Evolutionary conservation across 2,329 filamentous ascomycete species (phyloP), one percentile per base, ranked within the genome.

Genomic region (Boeremia lycopersici): DNA sequence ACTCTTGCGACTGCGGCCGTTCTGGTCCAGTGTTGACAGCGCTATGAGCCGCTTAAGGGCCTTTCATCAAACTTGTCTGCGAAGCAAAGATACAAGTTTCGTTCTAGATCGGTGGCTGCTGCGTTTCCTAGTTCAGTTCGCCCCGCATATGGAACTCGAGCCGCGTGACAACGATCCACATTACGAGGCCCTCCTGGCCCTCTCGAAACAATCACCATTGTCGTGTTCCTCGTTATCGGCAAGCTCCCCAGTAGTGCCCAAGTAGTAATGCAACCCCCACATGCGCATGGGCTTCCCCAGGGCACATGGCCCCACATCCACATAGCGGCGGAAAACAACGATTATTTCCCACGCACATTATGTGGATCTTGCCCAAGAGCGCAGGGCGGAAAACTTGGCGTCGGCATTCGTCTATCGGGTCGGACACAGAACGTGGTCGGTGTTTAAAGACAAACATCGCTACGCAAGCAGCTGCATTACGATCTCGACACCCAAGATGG

Each of bases 71-170:
- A 67, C 62, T 23, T 67, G 64, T 45, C 52, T 67, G 9, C 55
- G 62, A 57, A 62, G 62, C 33, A 67, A 64, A 42, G 64, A 67
- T n/a, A 67, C 64, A 0, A 67, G 64, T 45, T 67, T 67, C 26
- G 62, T 67, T 42, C 47, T 67, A 28, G 64, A 67, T 45, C 55
- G 64, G 40, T 67, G 64, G 64, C 42, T 67, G 34, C 30, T 67
- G 41, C 62, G 64, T 36, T 67, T 67, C 51, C 53, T 67, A 17
- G 62, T 67, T 11, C 64, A 67, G 23, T 67, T 67, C 45, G 62
- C 64, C 5, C 64, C 64, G 48, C 64, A 67, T 25, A 63, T 67
- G 61, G 64, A 67, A 48, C 61, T 62, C 23, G 64, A 67, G 50
- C 64, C 64, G 48, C 59, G 64, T 38, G 64, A 67, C 31, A 65